These are phyloP conservation scores for Trametes cubensis DNA, from an alignment of 768 basidiomycete genomes.

Conservation along the genomic window DNA sequence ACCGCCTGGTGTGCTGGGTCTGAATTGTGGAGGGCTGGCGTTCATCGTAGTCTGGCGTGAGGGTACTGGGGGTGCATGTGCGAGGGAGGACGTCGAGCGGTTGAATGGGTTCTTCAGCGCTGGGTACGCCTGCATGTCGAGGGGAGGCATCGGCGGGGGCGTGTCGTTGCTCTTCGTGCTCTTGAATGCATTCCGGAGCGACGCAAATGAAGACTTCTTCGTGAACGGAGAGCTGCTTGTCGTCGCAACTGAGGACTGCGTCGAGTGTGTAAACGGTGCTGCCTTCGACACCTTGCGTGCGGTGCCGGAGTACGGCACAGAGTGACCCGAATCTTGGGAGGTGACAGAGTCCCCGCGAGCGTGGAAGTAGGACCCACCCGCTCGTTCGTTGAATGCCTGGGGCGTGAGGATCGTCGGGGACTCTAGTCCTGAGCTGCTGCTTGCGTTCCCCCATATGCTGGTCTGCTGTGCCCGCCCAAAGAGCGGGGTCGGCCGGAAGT, in stretches of 20 bases:
- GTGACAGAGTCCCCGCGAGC: constrained; percentile 76
- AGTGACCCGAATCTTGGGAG: constrained; percentile 75
- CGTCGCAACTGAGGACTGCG: constrained; percentile 70
- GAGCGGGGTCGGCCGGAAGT: constrained; percentile 58
- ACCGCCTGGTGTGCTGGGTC: constrained; percentile 65
- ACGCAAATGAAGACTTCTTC: constrained; percentile 85
- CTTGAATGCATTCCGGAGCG: constrained; percentile 86
- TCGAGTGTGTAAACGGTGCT: constrained; percentile 67
- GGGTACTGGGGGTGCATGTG: constrained; percentile 43
- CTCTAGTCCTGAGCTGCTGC: constrained; percentile 52
- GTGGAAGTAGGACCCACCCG: constrained; percentile 72
- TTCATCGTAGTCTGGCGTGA: constrained; percentile 44
- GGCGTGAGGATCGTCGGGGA: constrained; percentile 68
- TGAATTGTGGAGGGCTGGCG: constrained; percentile 54
- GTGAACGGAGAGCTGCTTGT: constrained; percentile 54
- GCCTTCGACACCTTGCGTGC: constrained; percentile 38
- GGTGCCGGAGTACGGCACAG: constrained; percentile 43
- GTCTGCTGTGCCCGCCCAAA: constrained; percentile 62
- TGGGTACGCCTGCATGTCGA: constrained; percentile 71
- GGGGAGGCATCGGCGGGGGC: constrained; percentile 72
- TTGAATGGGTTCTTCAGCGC: constrained; percentile 82
- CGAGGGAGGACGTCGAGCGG: constrained; percentile 77
- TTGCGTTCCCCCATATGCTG: constrained; percentile 33
- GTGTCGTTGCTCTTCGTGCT: constrained; percentile 57
- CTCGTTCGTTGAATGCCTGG: constrained; percentile 44